Percentiles rank a stretch among this genome's conserved stretches.
phyloP scores from a whole-genome alignment of 2,329 filamentous ascomycete genomes.

The Tympanopsis confertula region DNA sequence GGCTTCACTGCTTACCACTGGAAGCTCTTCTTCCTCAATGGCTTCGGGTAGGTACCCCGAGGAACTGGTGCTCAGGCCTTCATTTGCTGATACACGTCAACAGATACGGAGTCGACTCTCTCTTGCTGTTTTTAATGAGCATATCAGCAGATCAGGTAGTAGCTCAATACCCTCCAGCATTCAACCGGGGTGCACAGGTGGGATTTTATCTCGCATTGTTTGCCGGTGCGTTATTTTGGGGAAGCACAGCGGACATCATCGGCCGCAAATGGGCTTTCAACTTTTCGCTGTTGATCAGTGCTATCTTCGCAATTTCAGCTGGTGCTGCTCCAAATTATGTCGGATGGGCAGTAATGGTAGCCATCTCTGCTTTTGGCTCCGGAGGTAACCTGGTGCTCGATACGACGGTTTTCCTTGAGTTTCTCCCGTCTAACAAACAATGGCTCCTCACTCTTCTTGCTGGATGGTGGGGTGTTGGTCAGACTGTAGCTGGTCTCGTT shows the following conservation, averaged over 20 bases:
- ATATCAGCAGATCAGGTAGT: neutral
- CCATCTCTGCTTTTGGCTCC: constrained; percentile 38
- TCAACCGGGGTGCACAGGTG: constrained; percentile 20
- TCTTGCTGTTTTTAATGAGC: neutral
- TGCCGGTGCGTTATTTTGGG: constrained; percentile 30
- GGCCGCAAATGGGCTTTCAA: constrained; percentile 44
- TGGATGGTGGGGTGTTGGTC: constrained; percentile 35
- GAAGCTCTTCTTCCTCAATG: constrained; percentile 50
- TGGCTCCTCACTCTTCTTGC: constrained; percentile 14
- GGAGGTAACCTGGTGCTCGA: constrained; percentile 25
- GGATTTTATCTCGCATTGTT: constrained; percentile 27
- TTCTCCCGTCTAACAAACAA: constrained; percentile 12
- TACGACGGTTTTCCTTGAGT: constrained; percentile 13
- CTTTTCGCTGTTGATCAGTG: constrained; percentile 38
- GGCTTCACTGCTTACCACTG: constrained; percentile 47
- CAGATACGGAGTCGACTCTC: neutral
- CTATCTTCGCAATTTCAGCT: constrained; percentile 36
- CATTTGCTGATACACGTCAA: too few relatives aligned
- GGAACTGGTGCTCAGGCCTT: too few relatives aligned
- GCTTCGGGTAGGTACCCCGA: constrained; percentile 45
- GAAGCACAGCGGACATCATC: constrained; percentile 42
- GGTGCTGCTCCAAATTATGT: constrained; percentile 38
- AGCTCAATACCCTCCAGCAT: constrained; percentile 9
- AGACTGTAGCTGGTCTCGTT: constrained; percentile 32
- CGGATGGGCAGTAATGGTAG: constrained; percentile 33